A percentile compares a stretch with the other conserved stretches of the same genome.
Evolutionary conservation across 2,329 filamentous ascomycete species (phyloP).

Genomic region (Claviceps sorghi): DNA sequence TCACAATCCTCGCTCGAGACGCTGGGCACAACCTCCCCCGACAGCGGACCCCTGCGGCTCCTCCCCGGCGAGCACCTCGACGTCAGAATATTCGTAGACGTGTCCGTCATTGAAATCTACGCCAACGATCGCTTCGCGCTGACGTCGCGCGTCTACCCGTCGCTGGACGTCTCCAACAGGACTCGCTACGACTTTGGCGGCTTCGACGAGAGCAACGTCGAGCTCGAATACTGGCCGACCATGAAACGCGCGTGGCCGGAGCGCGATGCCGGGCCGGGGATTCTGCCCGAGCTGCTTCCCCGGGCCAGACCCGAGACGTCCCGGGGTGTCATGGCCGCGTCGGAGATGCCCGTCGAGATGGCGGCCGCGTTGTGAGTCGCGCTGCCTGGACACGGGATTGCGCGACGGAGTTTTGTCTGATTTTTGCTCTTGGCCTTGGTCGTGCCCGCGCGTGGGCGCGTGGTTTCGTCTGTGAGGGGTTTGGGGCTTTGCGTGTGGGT

Average conservation of each 20-base stretch:
- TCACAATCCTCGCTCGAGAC: conserved; percentile 7
- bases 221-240: conserved; percentile 2
- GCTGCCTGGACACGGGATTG: no score
- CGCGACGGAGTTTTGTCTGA: no score
- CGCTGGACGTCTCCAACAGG: conserved; percentile 3
- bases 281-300: conserved; percentile 3
- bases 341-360: neutral
- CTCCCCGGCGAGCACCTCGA: conserved; percentile 9
- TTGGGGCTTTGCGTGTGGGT: no score
- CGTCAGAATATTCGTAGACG: conserved; percentile 10
- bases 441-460: no score
- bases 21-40: conserved; percentile 1
- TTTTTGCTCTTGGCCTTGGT: no score
- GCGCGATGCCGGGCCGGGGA: neutral
- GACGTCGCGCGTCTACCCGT: conserved; percentile 11
- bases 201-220: neutral
- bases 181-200: conserved; percentile 2
- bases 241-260: conserved; percentile 4
- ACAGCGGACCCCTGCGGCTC: conserved; percentile 2
- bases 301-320: neutral
- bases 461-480: no score
- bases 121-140: conserved; percentile 12
- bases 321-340: neutral
- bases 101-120: conserved; percentile 11
- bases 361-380: conserved; percentile 1